Percentiles rank a stretch among this genome's conserved stretches.
Conservation (phyloP, 1,284 basidiomycete species). For the Ganoderma leucocontextum region DNA sequence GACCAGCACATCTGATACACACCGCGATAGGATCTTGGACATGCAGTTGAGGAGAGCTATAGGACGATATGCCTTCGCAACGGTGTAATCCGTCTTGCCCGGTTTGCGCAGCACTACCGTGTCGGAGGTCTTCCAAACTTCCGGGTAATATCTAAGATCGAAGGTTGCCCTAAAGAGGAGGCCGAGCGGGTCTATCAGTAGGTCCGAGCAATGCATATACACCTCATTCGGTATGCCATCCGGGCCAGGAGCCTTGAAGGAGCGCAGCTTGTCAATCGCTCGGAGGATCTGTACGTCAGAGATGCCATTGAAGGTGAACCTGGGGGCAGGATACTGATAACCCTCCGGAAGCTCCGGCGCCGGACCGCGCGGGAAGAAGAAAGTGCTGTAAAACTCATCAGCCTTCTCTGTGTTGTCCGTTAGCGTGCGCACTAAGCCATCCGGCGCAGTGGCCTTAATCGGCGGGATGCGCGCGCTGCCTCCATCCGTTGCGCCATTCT, state of each 20-base stretch:
- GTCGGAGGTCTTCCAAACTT: constrained; percentile 41
- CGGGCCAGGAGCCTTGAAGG: constrained; percentile 48
- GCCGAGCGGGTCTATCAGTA: constrained; percentile 36
- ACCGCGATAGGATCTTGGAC: constrained; percentile 44
- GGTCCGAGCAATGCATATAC: constrained; percentile 39
- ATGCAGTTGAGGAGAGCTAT: constrained; percentile 49
- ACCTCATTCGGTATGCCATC: constrained; percentile 48
- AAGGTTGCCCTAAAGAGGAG: constrained; percentile 44
- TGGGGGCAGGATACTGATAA: no score
- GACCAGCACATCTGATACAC: constrained; percentile 36
- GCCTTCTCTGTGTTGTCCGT: no score
- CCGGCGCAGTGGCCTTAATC: no score
- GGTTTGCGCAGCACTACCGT: constrained; percentile 51
- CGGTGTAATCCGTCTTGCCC: constrained; percentile 45
- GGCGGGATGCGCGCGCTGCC: no score
- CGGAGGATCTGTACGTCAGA: constrained; percentile 34
- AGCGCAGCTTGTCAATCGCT: constrained; percentile 26
- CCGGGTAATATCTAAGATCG: constrained; percentile 39
- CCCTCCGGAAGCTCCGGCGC: no score
- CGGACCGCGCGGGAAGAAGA: no score
- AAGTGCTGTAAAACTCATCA: no score
- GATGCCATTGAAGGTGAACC: constrained; percentile 35
- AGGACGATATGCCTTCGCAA: constrained; percentile 47
- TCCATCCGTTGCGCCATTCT: no score
- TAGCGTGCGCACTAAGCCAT: no score